A percentile compares a stretch with the other conserved stretches of the same genome.
Evolutionary conservation across 2,329 filamentous ascomycete species (phyloP).

Genomic region (Shiraia sp.): DNA sequence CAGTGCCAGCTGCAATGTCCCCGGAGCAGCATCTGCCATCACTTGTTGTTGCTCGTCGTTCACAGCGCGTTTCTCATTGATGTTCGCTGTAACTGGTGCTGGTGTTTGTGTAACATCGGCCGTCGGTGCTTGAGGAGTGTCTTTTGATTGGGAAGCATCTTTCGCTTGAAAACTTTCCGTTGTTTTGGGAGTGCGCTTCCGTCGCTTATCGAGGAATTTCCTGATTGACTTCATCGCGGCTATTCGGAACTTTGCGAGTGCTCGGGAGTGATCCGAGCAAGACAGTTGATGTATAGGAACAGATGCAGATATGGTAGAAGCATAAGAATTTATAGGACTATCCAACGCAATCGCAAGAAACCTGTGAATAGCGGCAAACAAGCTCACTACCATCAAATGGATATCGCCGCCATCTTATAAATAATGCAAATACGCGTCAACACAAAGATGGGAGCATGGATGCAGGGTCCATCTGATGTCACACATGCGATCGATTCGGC

Average conservation of each 20-base stretch:
- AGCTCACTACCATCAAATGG: constrained; percentile 9
- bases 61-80: constrained; percentile 12
- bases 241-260: constrained; percentile 2
- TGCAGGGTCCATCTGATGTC: constrained; percentile 38
- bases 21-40: constrained; percentile 22
- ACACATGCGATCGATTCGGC: constrained; percentile 23
- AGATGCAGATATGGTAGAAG: background rate
- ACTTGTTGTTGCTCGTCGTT: constrained; percentile 29
- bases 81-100: constrained; percentile 5
- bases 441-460: constrained; percentile 16
- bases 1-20: constrained; percentile 63
- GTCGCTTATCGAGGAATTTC: constrained; percentile 31
- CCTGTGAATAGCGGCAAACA: constrained; percentile 3
- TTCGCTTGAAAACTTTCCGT: constrained; percentile 1
- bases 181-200: constrained; percentile 18
- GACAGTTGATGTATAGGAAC: background rate
- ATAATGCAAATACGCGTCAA: constrained; percentile 9
- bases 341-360: background rate
- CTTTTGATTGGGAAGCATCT: no score
- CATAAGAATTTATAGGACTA: constrained; percentile 5
- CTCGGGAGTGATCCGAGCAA: background rate
- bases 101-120: no score
- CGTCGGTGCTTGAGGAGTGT: no score
- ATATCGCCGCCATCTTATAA: constrained; percentile 21
- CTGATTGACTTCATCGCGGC: constrained; percentile 30